These are phyloP conservation scores for Ganoderma multipileum DNA, from an alignment of 1,284 basidiomycete species.

Conservation along the genomic window DNA sequence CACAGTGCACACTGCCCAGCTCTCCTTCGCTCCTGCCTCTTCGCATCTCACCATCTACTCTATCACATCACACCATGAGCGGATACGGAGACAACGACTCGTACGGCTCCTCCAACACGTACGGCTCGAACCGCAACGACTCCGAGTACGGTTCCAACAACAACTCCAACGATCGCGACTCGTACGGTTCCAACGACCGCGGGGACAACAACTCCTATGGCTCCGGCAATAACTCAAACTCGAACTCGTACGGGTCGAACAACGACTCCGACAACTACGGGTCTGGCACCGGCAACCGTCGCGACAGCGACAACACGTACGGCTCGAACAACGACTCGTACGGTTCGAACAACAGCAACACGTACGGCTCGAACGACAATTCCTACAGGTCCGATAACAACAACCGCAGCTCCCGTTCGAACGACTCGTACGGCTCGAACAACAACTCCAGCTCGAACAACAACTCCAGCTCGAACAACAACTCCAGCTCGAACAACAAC, in stretches of 20 bases:
- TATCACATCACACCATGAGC: background rate
- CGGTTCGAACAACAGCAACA: slow-evolving; percentile 18
- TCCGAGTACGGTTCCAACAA: slow-evolving; percentile 2
- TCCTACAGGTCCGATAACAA: slow-evolving; percentile 1
- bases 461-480: slow-evolving; percentile 18
- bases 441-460: slow-evolving; percentile 12
- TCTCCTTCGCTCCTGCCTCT: background rate
- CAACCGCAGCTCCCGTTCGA: slow-evolving; percentile 16
- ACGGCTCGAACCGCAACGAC: slow-evolving; percentile 7
- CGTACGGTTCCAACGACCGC: slow-evolving; percentile 1
- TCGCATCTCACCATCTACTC: background rate
- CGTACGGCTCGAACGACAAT: slow-evolving; percentile 22
- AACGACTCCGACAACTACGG: slow-evolving; percentile 13
- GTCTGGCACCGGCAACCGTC: slow-evolving; percentile 14
- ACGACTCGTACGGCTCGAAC: slow-evolving; percentile 10
- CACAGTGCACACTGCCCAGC: background rate
- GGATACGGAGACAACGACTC: slow-evolving; percentile 20
- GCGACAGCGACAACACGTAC: background rate
- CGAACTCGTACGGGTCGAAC: slow-evolving; percentile 6
- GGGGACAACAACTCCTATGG: slow-evolving; percentile 9
- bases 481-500: slow-evolving; percentile 26
- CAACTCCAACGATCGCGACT: no score
- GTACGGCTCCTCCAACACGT: slow-evolving; percentile 17
- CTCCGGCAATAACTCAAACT: slow-evolving; percentile 26
- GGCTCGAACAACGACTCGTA: slow-evolving; percentile 22